Evolutionary conservation across 2,329 filamentous ascomycete species (phyloP), one percentile per base, ranked within the genome.

Genomic region (Botrytis byssoidea): DNA sequence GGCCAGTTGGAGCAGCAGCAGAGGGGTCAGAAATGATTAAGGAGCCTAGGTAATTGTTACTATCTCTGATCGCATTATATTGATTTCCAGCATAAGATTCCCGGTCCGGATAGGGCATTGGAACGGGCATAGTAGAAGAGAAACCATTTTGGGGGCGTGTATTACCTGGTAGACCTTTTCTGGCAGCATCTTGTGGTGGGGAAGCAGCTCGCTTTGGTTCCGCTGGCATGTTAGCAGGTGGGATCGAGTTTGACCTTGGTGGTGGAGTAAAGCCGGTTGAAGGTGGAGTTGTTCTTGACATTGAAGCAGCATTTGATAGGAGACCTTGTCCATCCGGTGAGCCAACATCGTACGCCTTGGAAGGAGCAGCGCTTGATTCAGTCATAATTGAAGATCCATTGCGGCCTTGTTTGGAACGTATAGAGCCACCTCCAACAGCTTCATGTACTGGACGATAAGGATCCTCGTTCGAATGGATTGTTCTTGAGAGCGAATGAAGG

Each of bases 401-500:
- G 8, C 29, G 40, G 55, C 86, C 84, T 74, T 82, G 81, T 79
- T 79, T 81, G 9, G 77, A 83, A 69, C 86, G 85, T 75, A 90
- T 80, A 18, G 89, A 91, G 25, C 83, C 85, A 70, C 83, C 89
- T 69, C 82, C 82, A 74, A 89, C 83, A 80, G 92, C 91, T 48
- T 85, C 82, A 37, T 83, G 82, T 37, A 91, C 85, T 1, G 87
- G 86, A 69, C 93, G 90, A 83, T 98, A 98, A 51, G 94, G 95
- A 82, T 98, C 95, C 79, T 97, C 92, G 71, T 91, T 88, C 77
- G 90, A 88, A 73, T 90, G 87, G 64, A 95, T 87, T 3, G 91
- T 92, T 71, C 92, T 90, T 40, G 94, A 93, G 77, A 98, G 86
- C 4, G 94, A 97, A 82, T 95, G 91, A 76, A 98, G 86, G 8